A percentile compares a stretch with the other conserved stretches of the same genome.
Conservation (phyloP, 345 rosid genomes). For the Hibiscus syriacus region DNA sequence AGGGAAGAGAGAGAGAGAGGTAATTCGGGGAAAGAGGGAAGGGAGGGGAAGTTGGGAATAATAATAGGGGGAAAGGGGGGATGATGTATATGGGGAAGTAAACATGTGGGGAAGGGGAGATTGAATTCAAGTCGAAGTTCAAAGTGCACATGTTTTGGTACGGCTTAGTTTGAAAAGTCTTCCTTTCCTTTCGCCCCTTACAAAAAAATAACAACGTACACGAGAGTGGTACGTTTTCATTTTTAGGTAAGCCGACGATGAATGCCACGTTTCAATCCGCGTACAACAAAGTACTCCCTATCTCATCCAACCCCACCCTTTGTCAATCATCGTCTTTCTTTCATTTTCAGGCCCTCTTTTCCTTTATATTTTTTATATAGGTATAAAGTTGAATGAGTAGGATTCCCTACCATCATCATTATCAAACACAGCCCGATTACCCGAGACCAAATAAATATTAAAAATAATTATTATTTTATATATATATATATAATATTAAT, state of each 20-base stretch:
- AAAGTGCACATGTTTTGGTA: slow-evolving; percentile 11
- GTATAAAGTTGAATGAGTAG: neutral
- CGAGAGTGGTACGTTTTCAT: neutral
- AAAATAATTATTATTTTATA: too few species aligned
- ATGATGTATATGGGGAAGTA: slow-evolving; percentile 9
- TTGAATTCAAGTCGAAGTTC: too few species aligned
- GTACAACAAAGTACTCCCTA: neutral
- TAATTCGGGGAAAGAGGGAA: neutral
- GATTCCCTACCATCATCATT: neutral
- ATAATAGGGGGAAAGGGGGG: neutral
- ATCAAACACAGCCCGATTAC: neutral
- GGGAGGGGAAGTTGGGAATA: too few species aligned
- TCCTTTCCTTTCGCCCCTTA: too few species aligned
- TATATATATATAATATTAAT: too few species aligned
- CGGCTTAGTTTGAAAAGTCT: neutral
- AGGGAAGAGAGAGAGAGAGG: too few species aligned
- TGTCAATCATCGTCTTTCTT: too few species aligned
- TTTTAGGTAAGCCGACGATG: neutral
- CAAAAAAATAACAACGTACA: neutral
- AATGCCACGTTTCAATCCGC: neutral
- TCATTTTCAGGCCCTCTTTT: too few species aligned
- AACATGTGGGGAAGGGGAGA: slow-evolving; percentile 14
- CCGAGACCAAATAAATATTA: too few species aligned
- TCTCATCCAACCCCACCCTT: neutral
- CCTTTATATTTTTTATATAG: neutral